Percentiles rank a stretch among this genome's conserved stretches.
phyloP scores from a whole-genome alignment of 495 filamentous ascomycete species.

The Rhypophila decipiens region DNA sequence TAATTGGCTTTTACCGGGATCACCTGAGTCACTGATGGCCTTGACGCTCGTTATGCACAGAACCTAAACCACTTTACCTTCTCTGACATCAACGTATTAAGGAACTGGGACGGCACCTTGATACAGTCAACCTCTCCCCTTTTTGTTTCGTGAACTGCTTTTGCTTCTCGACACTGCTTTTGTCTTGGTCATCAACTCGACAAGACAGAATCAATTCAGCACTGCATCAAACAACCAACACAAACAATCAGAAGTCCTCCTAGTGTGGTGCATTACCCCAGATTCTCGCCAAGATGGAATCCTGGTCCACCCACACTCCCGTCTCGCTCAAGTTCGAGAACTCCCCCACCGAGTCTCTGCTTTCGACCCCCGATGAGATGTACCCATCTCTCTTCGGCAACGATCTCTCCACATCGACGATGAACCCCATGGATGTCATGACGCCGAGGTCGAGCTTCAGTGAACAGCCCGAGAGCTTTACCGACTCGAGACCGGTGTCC shows the following conservation, averaged over 20 bases:
- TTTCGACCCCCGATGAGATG: conserved; percentile 45
- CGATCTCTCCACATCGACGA: conserved; percentile 18
- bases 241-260: conserved; percentile 31
- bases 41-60: conserved; percentile 23
- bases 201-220: conserved; percentile 3
- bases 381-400: conserved; percentile 45
- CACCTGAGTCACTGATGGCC: conserved; percentile 17
- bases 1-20: conserved; percentile 9
- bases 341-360: conserved; percentile 45
- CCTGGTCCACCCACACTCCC: conserved; percentile 31
- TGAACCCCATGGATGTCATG: conserved; percentile 40
- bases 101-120: conserved; percentile 39
- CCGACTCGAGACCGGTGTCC: neutral
- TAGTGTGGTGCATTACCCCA: conserved; percentile 4
- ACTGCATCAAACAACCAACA: conserved; percentile 2
- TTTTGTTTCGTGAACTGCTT: conserved; percentile 8
- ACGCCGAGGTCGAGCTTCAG: conserved; percentile 32
- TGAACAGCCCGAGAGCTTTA: conserved; percentile 18
- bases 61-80: conserved; percentile 10
- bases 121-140: conserved; percentile 16
- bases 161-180: conserved; percentile 3
- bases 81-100: conserved; percentile 33
- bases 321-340: conserved; percentile 42
- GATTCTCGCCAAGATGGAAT: conserved; percentile 26
- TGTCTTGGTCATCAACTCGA: conserved; percentile 5